Conservation (phyloP, 441 rosid genomes). For the Manihot esculenta region DNA sequence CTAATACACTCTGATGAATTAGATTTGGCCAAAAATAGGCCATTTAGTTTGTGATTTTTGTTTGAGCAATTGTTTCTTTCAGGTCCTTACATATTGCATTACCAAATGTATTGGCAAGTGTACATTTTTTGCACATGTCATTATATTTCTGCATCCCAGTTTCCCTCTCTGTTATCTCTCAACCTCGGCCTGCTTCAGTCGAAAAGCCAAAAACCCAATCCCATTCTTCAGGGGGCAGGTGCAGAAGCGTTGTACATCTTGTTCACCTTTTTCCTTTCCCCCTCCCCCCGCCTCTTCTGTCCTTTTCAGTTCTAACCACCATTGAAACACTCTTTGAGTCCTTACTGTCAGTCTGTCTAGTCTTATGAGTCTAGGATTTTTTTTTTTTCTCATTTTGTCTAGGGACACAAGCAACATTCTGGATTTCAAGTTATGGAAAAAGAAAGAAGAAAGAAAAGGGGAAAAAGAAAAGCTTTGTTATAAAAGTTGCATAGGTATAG, state of each 20-base stretch:
- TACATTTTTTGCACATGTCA: constrained; percentile 53
- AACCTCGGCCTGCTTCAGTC: constrained; percentile 79
- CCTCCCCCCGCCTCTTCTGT: too few relatives aligned
- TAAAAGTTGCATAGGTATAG: constrained; percentile 39
- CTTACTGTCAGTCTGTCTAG: constrained; percentile 28
- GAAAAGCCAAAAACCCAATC: constrained; percentile 20
- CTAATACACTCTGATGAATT: constrained; percentile 29
- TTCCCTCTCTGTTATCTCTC: constrained; percentile 36
- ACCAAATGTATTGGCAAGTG: constrained; percentile 46
- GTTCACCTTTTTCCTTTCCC: too few relatives aligned
- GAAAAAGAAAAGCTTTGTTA: too few relatives aligned
- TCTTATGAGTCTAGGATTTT: constrained; percentile 31
- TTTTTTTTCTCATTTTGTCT: constrained; percentile 24
- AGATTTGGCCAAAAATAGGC: constrained; percentile 30
- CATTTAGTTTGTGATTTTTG: constrained; percentile 11
- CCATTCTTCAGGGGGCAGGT: constrained; percentile 40
- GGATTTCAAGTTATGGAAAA: constrained; percentile 28
- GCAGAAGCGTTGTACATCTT: constrained; percentile 87
- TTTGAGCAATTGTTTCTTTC: constrained; percentile 25
- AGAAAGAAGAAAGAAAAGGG: too few relatives aligned
- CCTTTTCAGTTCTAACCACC: constrained; percentile 20
- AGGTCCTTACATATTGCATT: constrained; percentile 19
- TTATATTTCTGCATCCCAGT: constrained; percentile 22
- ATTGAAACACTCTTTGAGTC: constrained; percentile 4
- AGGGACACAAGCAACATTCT: constrained; percentile 31